Base-by-base conservation (phyloP, 495 filamentous ascomycete species). In the Wilcoxina mikolae region DNA sequence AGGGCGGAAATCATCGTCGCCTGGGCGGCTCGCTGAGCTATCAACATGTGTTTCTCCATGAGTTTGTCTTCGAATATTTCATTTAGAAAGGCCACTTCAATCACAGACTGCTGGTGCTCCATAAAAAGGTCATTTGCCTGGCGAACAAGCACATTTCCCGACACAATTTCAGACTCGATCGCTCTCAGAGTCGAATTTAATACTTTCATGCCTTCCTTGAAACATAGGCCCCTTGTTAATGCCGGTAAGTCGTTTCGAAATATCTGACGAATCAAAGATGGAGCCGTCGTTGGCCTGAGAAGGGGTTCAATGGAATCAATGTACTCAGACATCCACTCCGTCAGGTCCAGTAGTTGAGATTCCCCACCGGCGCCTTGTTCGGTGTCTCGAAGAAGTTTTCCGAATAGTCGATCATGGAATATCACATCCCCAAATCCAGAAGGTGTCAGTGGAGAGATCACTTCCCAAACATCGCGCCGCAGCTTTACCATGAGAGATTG, bases 311-410 rank as follows among this genome's bases (percentile, higher is more conserved):
- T 51, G 12, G 59, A 66, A 39, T 50, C 51, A 26, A 61, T 51
- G 47, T 66, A 65, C 12, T 65, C 61, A 17, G 62, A 62, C 59
- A 66, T 65, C 63, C 63, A 66, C 49, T 54, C 55, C 17, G 63
- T 65, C 22, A 65, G 54, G 51, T 62, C 56, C 24, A 59, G 15
- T 15, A 66, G 56, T 28, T 51, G 55, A n/a, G 42, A 31, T 47
- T 61, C 62, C 33, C 59, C 59, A 11, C 27, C 41, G 20, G 33
- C 53, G 15, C 56, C 54, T 42, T 65, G 62, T 11, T 61, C 50
- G 15, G 54, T 56, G 11, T 18, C 27, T 33, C 52, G 61, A 11
- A 65, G 57, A 20, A 65, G 51, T 7, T 58, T 54, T 11, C 49
- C 53, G 58, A 64, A 65, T 29, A 35, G 43, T 1, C 59, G 57